Base-by-base conservation (phyloP, 768 basidiomycete species). In the Hygrophoropsis aurantiaca region DNA sequence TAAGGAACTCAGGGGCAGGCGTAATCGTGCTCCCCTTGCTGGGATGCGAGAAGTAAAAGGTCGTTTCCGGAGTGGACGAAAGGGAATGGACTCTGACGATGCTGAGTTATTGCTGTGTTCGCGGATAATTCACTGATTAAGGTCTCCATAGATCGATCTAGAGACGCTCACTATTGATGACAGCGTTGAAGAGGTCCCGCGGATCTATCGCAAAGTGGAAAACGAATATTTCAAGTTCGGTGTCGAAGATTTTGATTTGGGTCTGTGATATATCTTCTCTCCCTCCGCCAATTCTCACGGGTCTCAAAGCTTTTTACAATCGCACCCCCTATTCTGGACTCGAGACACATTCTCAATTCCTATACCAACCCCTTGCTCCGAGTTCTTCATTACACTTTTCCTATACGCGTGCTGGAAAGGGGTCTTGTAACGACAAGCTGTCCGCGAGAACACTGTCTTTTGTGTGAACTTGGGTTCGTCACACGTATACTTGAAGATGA, bases 161-260 rank as follows among this genome's bases (percentile, higher is more conserved):
- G 80, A 83, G 24, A 72, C 73, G n/a, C 71, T 78, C 19, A 65
- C 67, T 4, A 72, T 75, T 42, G 81, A 82, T 46, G 73, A 78
- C 42, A 70, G 65, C 16, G 74, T 73, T 23, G 81, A 78, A 30
- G 77, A 81, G 23, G 79, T 93, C 40, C 91, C 94, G 1, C 80
- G 78, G 46, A 78, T 84, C 50, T 99, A 97, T 64, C 84, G 89
- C 48, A 87, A 85, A 58, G 94, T 97, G 13, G 94, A 97, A 68
- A 99, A 98, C 58, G 92, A 94, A 66, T 99, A 99, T 63, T 94
- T 91, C 32, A 95, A 94, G 60, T 99, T 99, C 58, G 95, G 95
- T 4, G 91, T 98, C 15, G 95, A 97, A 62, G 95, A 99, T 66
- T 99, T 99, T 59, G 97, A 99, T 99, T 99, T 59, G 95, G 80